Evolutionary conservation across 176 grass and related monocot genomes (phyloP).

Genomic region (Carex cristatella): DNA sequence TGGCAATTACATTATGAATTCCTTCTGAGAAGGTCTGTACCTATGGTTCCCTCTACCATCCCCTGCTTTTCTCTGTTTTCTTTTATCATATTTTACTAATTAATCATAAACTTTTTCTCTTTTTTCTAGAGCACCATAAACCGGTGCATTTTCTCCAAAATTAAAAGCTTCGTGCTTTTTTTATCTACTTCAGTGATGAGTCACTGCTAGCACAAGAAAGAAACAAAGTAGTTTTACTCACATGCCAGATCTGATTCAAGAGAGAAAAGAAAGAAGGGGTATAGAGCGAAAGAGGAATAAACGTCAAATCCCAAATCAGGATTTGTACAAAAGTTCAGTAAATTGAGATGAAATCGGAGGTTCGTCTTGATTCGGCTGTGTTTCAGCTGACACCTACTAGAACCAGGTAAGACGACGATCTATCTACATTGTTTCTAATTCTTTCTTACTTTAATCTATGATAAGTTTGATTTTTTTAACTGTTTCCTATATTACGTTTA

Average conservation of each 20-base stretch:
- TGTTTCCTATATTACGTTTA: not conserved
- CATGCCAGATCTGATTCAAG: slow-evolving; percentile 22
- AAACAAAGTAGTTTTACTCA: slow-evolving; percentile 9
- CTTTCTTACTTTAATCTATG: slow-evolving; percentile 5
- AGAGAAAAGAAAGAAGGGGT: not conserved
- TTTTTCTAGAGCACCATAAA: not conserved
- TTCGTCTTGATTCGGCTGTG: slow-evolving; percentile 65
- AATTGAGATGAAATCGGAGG: slow-evolving; percentile 61
- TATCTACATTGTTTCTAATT: not conserved
- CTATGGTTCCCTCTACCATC: not conserved
- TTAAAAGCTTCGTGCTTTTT: slow-evolving; percentile 19
- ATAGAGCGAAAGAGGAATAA: not conserved
- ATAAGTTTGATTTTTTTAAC: slow-evolving; percentile 3
- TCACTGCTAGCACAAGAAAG: slow-evolving; percentile 15
- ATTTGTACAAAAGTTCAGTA: not conserved
- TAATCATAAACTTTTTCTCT: not conserved
- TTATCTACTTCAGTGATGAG: slow-evolving; percentile 1
- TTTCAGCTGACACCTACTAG: slow-evolving; percentile 94
- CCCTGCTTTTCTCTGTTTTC: not conserved
- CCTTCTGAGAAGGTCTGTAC: not conserved
- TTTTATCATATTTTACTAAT: not conserved
- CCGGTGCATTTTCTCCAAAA: not conserved
- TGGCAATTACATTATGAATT: slow-evolving; percentile 4
- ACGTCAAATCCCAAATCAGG: slow-evolving; percentile 11
- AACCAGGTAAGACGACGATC: slow-evolving; percentile 66